Conservation (phyloP, 768 basidiomycete genomes). For the Lactarius indigo region DNA sequence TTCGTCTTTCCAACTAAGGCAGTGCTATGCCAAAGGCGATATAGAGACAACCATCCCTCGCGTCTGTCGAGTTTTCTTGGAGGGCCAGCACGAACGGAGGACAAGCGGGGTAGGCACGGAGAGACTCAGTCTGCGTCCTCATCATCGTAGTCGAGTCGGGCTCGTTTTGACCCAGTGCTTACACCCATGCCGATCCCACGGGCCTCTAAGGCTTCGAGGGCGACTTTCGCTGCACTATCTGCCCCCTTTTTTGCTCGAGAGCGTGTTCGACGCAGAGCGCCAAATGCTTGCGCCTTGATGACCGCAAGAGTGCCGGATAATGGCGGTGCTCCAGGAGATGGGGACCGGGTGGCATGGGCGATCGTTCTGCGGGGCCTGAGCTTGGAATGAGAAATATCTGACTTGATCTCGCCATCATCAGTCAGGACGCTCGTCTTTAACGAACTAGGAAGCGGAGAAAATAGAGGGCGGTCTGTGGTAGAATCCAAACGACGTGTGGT, state of each 20-base stretch:
- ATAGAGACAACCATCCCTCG: constrained; percentile 8
- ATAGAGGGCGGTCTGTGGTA: constrained; percentile 45
- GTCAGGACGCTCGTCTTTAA: constrained; percentile 50
- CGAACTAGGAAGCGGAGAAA: constrained; percentile 47
- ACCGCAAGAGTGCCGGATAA: constrained; percentile 83
- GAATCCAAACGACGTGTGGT: constrained; percentile 47
- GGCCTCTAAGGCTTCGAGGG: constrained; percentile 78
- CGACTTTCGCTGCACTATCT: constrained; percentile 69
- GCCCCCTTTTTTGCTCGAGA: constrained; percentile 68
- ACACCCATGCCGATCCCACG: constrained; percentile 60
- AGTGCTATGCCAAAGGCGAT: constrained; percentile 9
- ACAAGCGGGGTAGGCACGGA: background rate
- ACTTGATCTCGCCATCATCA: constrained; percentile 42
- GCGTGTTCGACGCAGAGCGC: constrained; percentile 75
- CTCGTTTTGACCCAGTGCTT: constrained; percentile 41
- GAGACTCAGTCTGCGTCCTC: constrained; percentile 31
- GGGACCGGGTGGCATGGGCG: constrained; percentile 37
- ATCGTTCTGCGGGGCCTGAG: constrained; percentile 26
- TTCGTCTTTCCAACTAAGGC: constrained; percentile 22
- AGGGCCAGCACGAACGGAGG: constrained; percentile 25
- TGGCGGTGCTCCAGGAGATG: constrained; percentile 43
- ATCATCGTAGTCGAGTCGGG: constrained; percentile 52
- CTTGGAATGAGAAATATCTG: constrained; percentile 38
- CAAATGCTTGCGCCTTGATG: constrained; percentile 89
- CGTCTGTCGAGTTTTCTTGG: constrained; percentile 5